phyloP scores from a whole-genome alignment of 306 rosid genomes.

The Malus sylvestris region DNA sequence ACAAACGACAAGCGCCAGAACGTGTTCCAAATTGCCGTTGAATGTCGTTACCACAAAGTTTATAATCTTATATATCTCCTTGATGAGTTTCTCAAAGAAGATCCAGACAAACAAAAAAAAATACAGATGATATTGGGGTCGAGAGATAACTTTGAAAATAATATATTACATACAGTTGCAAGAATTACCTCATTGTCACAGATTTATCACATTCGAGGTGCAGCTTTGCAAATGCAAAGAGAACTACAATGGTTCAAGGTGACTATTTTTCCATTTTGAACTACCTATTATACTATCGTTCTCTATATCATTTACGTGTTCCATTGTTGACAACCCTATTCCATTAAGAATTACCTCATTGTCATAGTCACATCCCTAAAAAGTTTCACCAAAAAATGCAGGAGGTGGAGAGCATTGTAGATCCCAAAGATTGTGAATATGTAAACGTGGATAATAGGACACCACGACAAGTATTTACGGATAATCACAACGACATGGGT shows the following conservation, averaged over 20 bases:
- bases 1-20: background rate
- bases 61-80: background rate
- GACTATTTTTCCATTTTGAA: no score
- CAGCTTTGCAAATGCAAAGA: constrained; percentile 3
- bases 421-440: background rate
- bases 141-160: background rate
- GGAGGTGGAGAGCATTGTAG: background rate
- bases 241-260: background rate
- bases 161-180: constrained; percentile 1
- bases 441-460: background rate
- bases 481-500: constrained; percentile 9
- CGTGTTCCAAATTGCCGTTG: background rate
- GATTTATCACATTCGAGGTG: background rate
- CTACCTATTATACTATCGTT: no score
- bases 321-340: no score
- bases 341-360: no score
- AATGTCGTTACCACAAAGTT: background rate
- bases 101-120: accelerated
- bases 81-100: no score
- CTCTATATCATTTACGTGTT: no score
- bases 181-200: background rate
- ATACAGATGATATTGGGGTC: accelerated
- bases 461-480: constrained; percentile 24
- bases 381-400: background rate
- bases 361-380: no score